phyloP scores from a whole-genome alignment of 371 early-diverging fungal species.

The Zancudomyces culisetae region DNA sequence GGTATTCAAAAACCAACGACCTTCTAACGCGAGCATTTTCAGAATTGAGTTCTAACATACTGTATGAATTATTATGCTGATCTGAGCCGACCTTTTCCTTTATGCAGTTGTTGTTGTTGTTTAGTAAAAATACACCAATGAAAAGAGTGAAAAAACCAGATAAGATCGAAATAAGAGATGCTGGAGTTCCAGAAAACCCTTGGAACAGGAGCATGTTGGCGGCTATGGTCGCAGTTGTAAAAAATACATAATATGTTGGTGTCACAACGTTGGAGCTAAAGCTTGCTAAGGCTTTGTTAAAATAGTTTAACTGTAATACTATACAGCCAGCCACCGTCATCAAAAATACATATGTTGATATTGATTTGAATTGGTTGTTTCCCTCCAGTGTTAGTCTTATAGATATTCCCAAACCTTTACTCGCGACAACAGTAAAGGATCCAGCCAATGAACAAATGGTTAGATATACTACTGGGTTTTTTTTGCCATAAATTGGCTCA shows the following conservation, averaged over 20 bases:
- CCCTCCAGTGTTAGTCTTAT: slow-evolving; percentile 77
- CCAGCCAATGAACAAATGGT: slow-evolving; percentile 77
- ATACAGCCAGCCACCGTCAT: slow-evolving; percentile 61
- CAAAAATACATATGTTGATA: slow-evolving; percentile 70
- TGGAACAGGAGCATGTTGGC: slow-evolving; percentile 74
- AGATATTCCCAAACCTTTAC: slow-evolving; percentile 80
- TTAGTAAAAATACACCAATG: slow-evolving; percentile 69
- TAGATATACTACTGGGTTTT: slow-evolving; percentile 64
- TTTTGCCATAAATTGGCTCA: slow-evolving; percentile 57
- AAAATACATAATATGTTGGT: slow-evolving; percentile 82
- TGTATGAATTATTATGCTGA: no score
- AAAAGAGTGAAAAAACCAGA: slow-evolving; percentile 80
- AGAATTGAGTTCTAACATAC: no score
- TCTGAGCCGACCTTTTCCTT: no score
- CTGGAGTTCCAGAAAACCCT: slow-evolving; percentile 55
- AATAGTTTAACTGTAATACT: slow-evolving; percentile 85
- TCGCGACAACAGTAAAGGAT: slow-evolving; percentile 74
- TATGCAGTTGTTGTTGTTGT: slow-evolving; percentile 25
- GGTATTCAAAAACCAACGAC: no score
- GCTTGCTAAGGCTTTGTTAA: slow-evolving; percentile 81
- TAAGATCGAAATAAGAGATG: slow-evolving; percentile 62
- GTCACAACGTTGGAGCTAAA: slow-evolving; percentile 77
- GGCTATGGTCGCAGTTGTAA: slow-evolving; percentile 76
- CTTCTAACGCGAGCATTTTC: no score
- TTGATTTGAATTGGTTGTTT: slow-evolving; percentile 68